Evolutionary conservation across 352 stramenopile genomes (phyloP).

Genomic region (Globisporangium acanthophoron): DNA sequence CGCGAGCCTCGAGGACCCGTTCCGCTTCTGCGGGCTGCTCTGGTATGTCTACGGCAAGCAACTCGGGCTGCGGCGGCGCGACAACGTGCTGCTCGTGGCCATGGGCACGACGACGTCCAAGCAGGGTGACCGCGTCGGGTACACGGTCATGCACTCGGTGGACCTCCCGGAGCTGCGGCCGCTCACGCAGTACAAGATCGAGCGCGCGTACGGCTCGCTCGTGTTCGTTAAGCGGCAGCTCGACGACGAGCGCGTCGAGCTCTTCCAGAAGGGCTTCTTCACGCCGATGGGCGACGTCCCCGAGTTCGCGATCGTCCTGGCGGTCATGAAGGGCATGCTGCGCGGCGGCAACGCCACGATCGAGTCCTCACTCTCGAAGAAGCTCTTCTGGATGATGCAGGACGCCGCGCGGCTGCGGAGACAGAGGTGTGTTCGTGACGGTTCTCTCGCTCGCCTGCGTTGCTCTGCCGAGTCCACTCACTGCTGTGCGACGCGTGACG

Average conservation of each 20-base stretch:
- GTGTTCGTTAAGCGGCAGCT: constrained; percentile 40
- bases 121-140: constrained; percentile 28
- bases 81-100: constrained; percentile 27
- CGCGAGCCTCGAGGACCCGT: constrained; percentile 14
- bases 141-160: constrained; percentile 36
- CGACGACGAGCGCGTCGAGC: constrained; percentile 22
- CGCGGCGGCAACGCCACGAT: constrained; percentile 24
- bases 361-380: constrained; percentile 33
- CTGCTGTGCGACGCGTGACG: not conserved
- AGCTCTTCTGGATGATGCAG: constrained; percentile 41
- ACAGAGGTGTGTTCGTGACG: constrained; percentile 2
- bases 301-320: constrained; percentile 15
- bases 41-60: constrained; percentile 9
- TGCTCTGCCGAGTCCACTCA: not conserved
- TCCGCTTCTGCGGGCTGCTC: constrained; percentile 15
- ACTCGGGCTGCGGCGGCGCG: constrained; percentile 19
- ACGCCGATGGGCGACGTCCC: constrained; percentile 25
- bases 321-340: constrained; percentile 19
- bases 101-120: constrained; percentile 21
- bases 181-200: constrained; percentile 13
- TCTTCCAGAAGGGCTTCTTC: constrained; percentile 41
- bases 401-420: constrained; percentile 23
- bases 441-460: not conserved
- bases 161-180: constrained; percentile 15
- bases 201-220: constrained; percentile 28